Evolutionary conservation across 371 early-diverging fungal genomes (phyloP).

Genomic region (Entomophthora muscae): DNA sequence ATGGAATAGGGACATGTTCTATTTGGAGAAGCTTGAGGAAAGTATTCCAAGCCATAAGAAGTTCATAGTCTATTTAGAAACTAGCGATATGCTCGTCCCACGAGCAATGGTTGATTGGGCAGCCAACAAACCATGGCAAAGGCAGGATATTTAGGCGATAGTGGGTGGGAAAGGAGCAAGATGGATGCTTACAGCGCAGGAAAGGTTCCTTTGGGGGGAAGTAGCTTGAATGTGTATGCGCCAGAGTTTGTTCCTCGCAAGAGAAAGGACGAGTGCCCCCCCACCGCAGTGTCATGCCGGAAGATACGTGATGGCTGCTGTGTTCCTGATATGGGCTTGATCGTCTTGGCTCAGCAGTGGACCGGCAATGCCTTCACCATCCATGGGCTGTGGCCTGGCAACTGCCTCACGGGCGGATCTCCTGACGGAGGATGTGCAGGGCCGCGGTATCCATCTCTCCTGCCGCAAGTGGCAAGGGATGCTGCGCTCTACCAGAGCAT

Average conservation of each 20-base stretch:
- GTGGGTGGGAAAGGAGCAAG: too few relatives aligned
- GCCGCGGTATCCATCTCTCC: slow-evolving; percentile 30
- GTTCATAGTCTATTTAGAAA: too few relatives aligned
- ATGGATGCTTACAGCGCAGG: too few relatives aligned
- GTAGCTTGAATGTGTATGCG: neutral
- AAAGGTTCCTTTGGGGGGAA: too few relatives aligned
- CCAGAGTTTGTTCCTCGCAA: neutral
- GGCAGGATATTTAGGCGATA: too few relatives aligned
- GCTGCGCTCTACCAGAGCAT: slow-evolving; percentile 26
- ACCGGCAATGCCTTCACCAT: slow-evolving; percentile 33
- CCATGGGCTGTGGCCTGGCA: slow-evolving; percentile 71
- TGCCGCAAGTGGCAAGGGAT: slow-evolving; percentile 17
- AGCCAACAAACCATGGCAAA: too few relatives aligned
- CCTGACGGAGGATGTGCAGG: slow-evolving; percentile 39
- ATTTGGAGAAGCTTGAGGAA: too few relatives aligned
- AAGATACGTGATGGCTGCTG: slow-evolving; percentile 28
- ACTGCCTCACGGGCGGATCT: slow-evolving; percentile 32
- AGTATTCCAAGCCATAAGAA: too few relatives aligned
- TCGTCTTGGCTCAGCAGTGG: slow-evolving; percentile 33
- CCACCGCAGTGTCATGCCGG: neutral
- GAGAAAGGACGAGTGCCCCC: neutral
- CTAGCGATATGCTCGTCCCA: too few relatives aligned
- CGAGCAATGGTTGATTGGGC: too few relatives aligned
- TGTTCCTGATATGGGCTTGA: slow-evolving; percentile 35
- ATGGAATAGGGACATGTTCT: too few relatives aligned